A percentile compares a stretch with the other conserved stretches of the same genome.
Evolutionary conservation across 768 basidiomycete species (phyloP).

Genomic region (Lactarius hatsudake): DNA sequence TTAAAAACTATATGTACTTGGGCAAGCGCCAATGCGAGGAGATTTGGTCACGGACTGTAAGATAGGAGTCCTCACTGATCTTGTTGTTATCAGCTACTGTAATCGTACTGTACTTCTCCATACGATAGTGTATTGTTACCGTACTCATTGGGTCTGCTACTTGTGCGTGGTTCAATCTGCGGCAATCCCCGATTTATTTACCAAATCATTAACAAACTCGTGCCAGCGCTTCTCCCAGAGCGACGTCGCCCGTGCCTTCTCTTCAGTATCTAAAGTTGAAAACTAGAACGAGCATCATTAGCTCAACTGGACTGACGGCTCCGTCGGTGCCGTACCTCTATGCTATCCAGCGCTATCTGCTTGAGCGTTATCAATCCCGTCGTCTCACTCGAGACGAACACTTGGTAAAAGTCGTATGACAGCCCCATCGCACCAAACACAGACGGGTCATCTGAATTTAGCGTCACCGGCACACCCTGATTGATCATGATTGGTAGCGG

Average conservation of each 20-base stretch:
- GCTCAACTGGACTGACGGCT: not conserved
- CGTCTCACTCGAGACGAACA: constrained; percentile 66
- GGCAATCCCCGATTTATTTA: constrained; percentile 11
- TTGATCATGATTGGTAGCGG: constrained; percentile 70
- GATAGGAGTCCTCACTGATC: too few species aligned
- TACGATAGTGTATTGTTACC: too few species aligned
- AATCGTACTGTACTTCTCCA: too few species aligned
- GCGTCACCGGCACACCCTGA: constrained; percentile 66
- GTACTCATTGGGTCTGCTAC: too few species aligned
- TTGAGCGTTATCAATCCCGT: constrained; percentile 64
- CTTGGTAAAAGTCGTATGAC: constrained; percentile 78
- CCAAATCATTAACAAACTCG: constrained; percentile 12
- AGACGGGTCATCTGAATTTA: constrained; percentile 70
- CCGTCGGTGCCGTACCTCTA: constrained; percentile 42
- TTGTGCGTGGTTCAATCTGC: not conserved
- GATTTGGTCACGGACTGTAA: too few species aligned
- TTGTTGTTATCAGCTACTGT: too few species aligned
- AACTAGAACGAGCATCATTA: constrained; percentile 13
- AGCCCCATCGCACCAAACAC: constrained; percentile 77
- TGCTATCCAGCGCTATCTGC: constrained; percentile 62
- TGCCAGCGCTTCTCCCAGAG: constrained; percentile 19
- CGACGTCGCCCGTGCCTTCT: constrained; percentile 15
- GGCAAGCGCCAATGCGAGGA: too few species aligned
- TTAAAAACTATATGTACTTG: too few species aligned
- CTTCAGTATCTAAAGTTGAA: constrained; percentile 4